Evolutionary conservation across 2,329 filamentous ascomycete genomes (phyloP), one percentile per base, ranked within the genome.

Genomic region (Madurella fahalii): DNA sequence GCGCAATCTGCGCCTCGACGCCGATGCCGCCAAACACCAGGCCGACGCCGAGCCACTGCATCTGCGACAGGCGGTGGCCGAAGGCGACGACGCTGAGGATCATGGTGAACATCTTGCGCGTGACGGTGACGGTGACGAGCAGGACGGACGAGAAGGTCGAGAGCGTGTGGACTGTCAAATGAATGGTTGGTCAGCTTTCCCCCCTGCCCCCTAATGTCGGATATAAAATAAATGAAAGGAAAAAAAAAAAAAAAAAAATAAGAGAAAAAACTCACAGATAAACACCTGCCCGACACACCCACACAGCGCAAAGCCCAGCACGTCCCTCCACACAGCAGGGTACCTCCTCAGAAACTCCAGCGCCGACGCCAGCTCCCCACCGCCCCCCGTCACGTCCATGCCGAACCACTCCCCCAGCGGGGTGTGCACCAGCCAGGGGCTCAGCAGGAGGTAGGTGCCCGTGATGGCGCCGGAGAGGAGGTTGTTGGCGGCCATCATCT

Each of bases 401-500:
- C 86, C 82, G 30, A 90, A 69, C 73, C 84, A 86, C 61, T 82
- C 77, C 57, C 87, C 79, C 15, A 85, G 56, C 7, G 79, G 78
- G 1, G 84, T 90, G 54, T 79, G 76, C 0, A 87, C 87, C n/a
- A 96, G 71, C 74, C 86, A 90, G 0, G 94, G 94, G 64, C 85
- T 88, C 17, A 91, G 67, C 16, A 93, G 61, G 43, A 99, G 82
- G 66, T 95, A 97, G 0, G 74, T 67, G 17, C 82, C 78, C 3
- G 92, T 97, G 53, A 97, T 77, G 45, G 84, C 67, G 3, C 91
- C 93, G 64, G 83, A 87, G 71, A 97, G 87, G 53, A 96, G 76
- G 69, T 97, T 99, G 72, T 96, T 90, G 40, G 93, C 92, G 69
- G 92, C 95, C 94, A 99, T 99, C 94, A 99, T 99, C 80, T 99